Evolutionary conservation across 768 basidiomycete genomes (phyloP), one percentile per base, ranked within the genome.

Genomic region (Mycena kentingensis): DNA sequence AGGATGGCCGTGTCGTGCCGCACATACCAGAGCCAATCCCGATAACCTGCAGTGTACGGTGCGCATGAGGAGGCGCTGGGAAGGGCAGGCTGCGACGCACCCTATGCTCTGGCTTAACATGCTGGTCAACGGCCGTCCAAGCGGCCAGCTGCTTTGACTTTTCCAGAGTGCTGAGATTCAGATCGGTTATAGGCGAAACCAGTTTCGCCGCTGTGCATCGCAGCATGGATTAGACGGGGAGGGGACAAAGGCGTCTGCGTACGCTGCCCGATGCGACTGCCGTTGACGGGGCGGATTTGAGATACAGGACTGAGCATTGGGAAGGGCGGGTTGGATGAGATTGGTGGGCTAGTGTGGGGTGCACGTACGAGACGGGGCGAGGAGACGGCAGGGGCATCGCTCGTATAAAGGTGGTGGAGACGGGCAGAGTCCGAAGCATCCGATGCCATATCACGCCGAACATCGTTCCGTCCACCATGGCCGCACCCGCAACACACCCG

Each of bases 51-150:
- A 44, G 28, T 45, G n/a, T 21, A 24, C 31, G 31, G 10, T 42
- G 26, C 26, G n/a, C 28, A 54, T 29, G 21, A 41, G 44, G 43
- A 43, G 28, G 28, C 45, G 51, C 32, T 27, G 24, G 49, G 36
- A 18, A 35, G 38, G 43, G 42, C 42, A 26, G 44, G 37, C 41
- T 45, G 8, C 25, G n/a, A 68, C 78, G 51, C 61, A 90, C 94
- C 75, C 85, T 87, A 71, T 98, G 88, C 60, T 92, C 80, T 24
- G 87, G 81, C 50, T 79, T 78, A 27, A 99, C 79, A 71, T 98
- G 89, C 44, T 83, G 79, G 67, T 98, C 96, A 2, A 99, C 96
- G 0, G 97, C 97, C 1, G 90, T 89, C 72, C 84, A 95, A 3
- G 97, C 97, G 8, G 97, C 97, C 16, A 96, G 78, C 47, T 82